Percentiles rank a stretch among this genome's conserved stretches.
These are phyloP conservation scores for Endotrypanum monterogeii DNA, from an alignment of 208 protist genomes.

Conservation along the genomic window DNA sequence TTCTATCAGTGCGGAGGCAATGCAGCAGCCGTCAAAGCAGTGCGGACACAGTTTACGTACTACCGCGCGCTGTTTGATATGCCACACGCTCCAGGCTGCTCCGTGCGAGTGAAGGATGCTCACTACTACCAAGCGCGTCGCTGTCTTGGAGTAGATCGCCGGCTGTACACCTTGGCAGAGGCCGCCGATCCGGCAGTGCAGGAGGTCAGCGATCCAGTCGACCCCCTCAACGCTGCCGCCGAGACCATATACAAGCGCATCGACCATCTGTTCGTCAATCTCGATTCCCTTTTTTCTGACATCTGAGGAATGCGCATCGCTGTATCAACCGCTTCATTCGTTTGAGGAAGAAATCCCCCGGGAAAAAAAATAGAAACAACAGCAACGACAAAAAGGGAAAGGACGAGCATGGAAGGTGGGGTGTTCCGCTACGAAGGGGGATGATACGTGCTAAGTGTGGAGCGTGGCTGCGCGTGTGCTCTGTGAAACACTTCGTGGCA, in stretches of 20 bases:
- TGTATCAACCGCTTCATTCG: not conserved
- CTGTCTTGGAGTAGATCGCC: conserved; percentile 66
- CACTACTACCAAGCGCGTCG: conserved; percentile 68
- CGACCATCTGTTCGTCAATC: conserved; percentile 79
- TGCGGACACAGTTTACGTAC: conserved; percentile 87
- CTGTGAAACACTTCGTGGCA: not conserved
- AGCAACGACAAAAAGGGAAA: not conserved
- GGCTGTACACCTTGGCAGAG: conserved; percentile 70
- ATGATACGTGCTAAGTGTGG: not conserved
- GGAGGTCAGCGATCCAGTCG: conserved; percentile 53
- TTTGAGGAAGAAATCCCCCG: not conserved
- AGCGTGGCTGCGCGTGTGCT: not conserved
- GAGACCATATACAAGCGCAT: conserved; percentile 88
- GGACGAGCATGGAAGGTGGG: not conserved
- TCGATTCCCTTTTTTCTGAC: conserved; percentile 62
- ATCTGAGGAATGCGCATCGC: conserved; percentile 12
- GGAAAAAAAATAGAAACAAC: too few relatives aligned
- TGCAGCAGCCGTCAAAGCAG: conserved; percentile 53
- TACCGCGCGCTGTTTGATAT: conserved; percentile 89
- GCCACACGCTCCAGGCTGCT: conserved; percentile 77
- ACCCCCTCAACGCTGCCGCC: conserved; percentile 65
- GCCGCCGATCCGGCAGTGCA: conserved; percentile 52
- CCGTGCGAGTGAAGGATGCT: conserved; percentile 50
- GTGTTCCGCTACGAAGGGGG: too few relatives aligned
- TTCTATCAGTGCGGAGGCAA: conserved; percentile 83